Conservation (phyloP, 805 yeast genomes). For the Saccharomycopsis olivae region DNA sequence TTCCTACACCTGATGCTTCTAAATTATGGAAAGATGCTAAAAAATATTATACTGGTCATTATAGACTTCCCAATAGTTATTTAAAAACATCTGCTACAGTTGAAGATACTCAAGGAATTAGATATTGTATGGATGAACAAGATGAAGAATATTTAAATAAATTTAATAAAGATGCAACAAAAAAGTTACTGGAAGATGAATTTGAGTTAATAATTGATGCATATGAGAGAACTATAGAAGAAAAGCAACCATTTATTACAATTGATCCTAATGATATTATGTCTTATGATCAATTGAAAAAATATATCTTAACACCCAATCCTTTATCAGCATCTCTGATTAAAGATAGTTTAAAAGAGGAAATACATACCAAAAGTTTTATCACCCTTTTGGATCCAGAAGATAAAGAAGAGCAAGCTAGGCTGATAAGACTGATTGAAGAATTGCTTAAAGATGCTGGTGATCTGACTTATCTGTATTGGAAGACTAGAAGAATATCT, state of each 20-base stretch:
- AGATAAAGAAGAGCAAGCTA: constrained; percentile 8
- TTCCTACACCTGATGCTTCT: constrained; percentile 96
- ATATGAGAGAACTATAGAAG: constrained; percentile 63
- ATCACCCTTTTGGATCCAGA: constrained; percentile 46
- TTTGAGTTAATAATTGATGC: constrained; percentile 70
- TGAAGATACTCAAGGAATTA: constrained; percentile 85
- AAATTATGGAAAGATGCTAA: constrained; percentile 68
- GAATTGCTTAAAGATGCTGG: constrained; percentile 48
- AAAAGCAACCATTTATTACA: constrained; percentile 78
- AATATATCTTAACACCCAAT: constrained; percentile 34
- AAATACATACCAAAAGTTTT: constrained; percentile 44
- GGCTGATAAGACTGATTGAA: constrained; percentile 26
- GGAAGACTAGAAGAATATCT: constrained; percentile 64
- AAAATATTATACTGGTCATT: constrained; percentile 58
- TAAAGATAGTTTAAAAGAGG: constrained; percentile 45
- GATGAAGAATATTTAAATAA: constrained; percentile 60
- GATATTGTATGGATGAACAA: constrained; percentile 81
- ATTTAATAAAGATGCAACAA: constrained; percentile 25
- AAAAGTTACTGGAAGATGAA: constrained; percentile 62
- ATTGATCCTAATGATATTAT: constrained; percentile 78
- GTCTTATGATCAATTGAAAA: constrained; percentile 55
- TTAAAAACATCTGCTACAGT: constrained; percentile 88
- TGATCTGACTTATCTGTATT: constrained; percentile 60
- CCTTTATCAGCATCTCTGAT: constrained; percentile 45
- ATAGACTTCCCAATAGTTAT: constrained; percentile 65